phyloP scores from a whole-genome alignment of 2,329 filamentous ascomycete species.

The Penicillium janthinellum region DNA sequence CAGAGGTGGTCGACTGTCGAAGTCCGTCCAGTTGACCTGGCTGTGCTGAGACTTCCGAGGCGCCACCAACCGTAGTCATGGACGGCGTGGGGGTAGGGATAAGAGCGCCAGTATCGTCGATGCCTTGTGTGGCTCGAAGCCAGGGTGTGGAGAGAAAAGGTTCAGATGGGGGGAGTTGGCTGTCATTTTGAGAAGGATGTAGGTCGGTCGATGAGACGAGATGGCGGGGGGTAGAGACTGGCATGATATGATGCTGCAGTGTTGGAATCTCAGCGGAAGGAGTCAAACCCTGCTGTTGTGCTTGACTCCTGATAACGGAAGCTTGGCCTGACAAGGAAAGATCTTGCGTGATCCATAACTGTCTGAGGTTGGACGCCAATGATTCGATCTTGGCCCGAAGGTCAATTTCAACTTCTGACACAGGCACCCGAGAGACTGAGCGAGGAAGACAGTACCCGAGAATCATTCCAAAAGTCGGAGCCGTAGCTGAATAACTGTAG shows the following conservation, averaged over 20 bases:
- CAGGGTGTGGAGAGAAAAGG: constrained; percentile 31
- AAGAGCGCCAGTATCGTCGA: constrained; percentile 30
- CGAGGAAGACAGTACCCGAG: constrained; percentile 37
- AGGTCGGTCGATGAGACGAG: constrained; percentile 3
- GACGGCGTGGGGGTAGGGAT: constrained; percentile 34
- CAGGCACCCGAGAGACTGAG: constrained; percentile 5
- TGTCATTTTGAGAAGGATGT: constrained; percentile 6
- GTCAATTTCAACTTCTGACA: constrained; percentile 29
- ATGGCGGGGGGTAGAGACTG: constrained; percentile 14
- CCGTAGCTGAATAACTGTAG: constrained; percentile 44
- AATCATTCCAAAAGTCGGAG: constrained; percentile 46
- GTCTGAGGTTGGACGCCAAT: constrained; percentile 32
- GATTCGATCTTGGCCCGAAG: constrained; percentile 32
- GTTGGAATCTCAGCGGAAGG: constrained; percentile 6
- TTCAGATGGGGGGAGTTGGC: constrained; percentile 17
- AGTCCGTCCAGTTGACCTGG: constrained; percentile 23
- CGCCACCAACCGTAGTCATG: constrained; percentile 26
- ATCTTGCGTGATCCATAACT: constrained; percentile 30
- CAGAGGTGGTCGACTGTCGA: constrained; percentile 21
- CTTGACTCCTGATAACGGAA: constrained; percentile 3
- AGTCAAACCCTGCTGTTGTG: constrained; percentile 13
- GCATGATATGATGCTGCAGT: constrained; percentile 10
- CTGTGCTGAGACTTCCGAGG: constrained; percentile 22
- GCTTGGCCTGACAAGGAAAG: neutral
- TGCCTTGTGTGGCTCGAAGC: constrained; percentile 29